Base-by-base conservation (phyloP, 2,329 filamentous ascomycete genomes). In the Orbilia oligospora region DNA sequence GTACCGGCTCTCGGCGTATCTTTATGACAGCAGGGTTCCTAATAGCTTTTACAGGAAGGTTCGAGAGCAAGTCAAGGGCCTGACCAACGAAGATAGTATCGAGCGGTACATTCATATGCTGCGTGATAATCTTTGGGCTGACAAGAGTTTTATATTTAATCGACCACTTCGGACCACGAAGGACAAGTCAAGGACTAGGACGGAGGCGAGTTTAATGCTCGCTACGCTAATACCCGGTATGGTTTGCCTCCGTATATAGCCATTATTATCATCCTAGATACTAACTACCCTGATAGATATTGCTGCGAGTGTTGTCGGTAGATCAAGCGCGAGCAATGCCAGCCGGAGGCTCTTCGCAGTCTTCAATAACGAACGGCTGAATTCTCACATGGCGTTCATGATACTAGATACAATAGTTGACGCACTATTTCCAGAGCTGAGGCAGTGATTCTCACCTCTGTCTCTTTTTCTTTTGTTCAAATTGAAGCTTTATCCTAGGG, bases 251-350 rank as follows among this genome's bases (percentile, higher is more conserved):
- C 20, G 12, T 10, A 46, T 12, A 6, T 22, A 22, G 10, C 8
- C 38, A 24, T 6, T 30, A 30, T 30, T 30, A 30, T 30, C 20
- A 38, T 49, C 14, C 16, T 1, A n/a, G 24, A 67, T 75, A n/a
- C 44, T 68, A 65, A 72, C 22, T n/a, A 5, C 22, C 38, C 12
- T 14, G n/a, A 22, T 63, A 1, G 96, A 99, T 84, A 84, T 99
- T 71, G 95, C 93, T 8, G 94, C 92, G 6, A 97, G 92, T 84
- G 97, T 99, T 5, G 97, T 99, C 16, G 96, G 96, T 3, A 89
- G 94, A 82, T 89, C 91, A 51, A 99, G 99, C 86, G 96, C 97
- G 16, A 92, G 97, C 84, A 92, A 91, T 71, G 96, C 96, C 22
- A 94, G 94, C 80, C 89, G 95, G 81, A 92, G 94, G 82, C 89